Evolutionary conservation across 83 land plant species (phyloP), one percentile per base, ranked within the genome.

Genomic region (Thuja plicata): DNA sequence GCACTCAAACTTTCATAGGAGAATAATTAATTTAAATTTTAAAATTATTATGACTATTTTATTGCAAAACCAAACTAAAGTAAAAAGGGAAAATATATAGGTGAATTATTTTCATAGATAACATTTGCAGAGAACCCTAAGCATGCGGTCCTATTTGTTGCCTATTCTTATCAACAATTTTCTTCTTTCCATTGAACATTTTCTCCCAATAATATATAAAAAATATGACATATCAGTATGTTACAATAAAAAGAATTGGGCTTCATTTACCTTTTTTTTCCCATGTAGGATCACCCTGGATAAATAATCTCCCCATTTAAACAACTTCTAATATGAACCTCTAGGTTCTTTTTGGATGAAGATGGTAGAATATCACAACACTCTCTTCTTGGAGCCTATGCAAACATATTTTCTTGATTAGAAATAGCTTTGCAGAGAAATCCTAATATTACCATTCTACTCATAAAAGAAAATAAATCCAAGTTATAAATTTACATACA

Each of bases 341-440:
- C 84, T 52, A 55, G 19, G 66, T 41, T 85, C 70, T 35, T 55
- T 17, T 16, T 52, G 6, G 37, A 16, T 16, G 87, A 50, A 85
- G 87, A 46, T 15, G 73, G 88, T 17, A 41, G n/a, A 27, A 91
- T 89, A 50, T 92, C 92, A 43, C 92, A 91, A 66, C 94, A 92
- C 40, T 92, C 90, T 86, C 88, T 88, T 70, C 88, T 89, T 32
- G 76, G 87, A 86, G 91, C 89, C 43, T 54, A 55, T 91, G 88
- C 89, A 17, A 21, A 60, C 85, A 71, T 5, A 41, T 57, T 43
- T 27, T 71, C 48, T 21, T 52, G 76, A 35, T 89, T 43, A 83
- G 86, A 52, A 16, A 43, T 34, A 71, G 16, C 32, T n/a, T 24
- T 30, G 57, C 43, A 17, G 37, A 85, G 35, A 37, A 9, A 66